phyloP scores from a whole-genome alignment of 2,329 filamentous ascomycete genomes.

The Lachnellula occidentalis region DNA sequence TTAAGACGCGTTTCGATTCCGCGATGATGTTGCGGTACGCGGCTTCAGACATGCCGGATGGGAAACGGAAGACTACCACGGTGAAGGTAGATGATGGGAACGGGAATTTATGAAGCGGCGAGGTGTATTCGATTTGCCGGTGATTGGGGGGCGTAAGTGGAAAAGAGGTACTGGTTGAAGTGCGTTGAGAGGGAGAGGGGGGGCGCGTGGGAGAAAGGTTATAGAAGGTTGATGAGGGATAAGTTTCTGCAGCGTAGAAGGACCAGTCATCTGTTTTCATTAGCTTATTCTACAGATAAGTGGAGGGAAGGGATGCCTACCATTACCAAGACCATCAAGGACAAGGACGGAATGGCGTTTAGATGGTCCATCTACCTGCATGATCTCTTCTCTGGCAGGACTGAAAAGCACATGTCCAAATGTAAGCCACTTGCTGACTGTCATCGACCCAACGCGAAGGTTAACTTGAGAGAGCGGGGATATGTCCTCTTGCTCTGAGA shows the following conservation, averaged over 20 bases:
- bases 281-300: slow-evolving; percentile 4
- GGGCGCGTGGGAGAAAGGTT: slow-evolving; percentile 57
- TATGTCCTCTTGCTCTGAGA: slow-evolving; percentile 42
- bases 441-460: slow-evolving; percentile 73
- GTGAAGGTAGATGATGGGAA: slow-evolving; percentile 73
- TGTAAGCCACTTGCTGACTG: slow-evolving; percentile 81
- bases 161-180: slow-evolving; percentile 39
- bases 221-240: slow-evolving; percentile 69
- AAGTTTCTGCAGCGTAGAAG: slow-evolving; percentile 77
- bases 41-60: slow-evolving; percentile 60
- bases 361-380: slow-evolving; percentile 41
- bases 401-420: slow-evolving; percentile 82
- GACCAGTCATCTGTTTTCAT: slow-evolving; percentile 64
- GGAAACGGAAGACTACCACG: slow-evolving; percentile 72
- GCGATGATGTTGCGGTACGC: slow-evolving; percentile 66
- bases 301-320: slow-evolving; percentile 25
- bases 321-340: slow-evolving; percentile 76
- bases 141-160: slow-evolving; percentile 62
- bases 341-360: slow-evolving; percentile 65
- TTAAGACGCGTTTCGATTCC: slow-evolving; percentile 71
- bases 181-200: slow-evolving; percentile 41
- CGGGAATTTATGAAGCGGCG: slow-evolving; percentile 60
- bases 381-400: slow-evolving; percentile 67
- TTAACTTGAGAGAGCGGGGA: slow-evolving; percentile 67
- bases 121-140: slow-evolving; percentile 62